A percentile compares a stretch with the other conserved stretches of the same genome.
Evolutionary conservation across 176 grass and related monocot genomes (phyloP).

Genomic region (Cymbopogon citratus): DNA sequence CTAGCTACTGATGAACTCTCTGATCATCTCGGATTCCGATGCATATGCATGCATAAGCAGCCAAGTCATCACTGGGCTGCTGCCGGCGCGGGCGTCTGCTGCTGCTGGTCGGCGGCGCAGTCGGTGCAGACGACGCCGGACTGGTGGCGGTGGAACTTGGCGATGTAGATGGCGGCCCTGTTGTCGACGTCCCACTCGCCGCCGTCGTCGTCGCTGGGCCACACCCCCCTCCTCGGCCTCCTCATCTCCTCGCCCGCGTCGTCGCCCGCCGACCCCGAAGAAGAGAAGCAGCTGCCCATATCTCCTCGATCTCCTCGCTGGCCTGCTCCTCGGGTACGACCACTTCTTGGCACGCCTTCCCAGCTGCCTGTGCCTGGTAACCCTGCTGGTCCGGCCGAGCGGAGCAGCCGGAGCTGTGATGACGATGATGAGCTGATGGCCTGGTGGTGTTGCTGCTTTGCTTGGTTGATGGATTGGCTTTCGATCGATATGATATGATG

Average conservation of each 20-base stretch:
- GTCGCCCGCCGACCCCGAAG: neutral
- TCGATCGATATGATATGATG: neutral
- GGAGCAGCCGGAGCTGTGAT: neutral
- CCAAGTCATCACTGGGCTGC: too few species aligned
- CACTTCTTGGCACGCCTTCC: too few species aligned
- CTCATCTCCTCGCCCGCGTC: neutral
- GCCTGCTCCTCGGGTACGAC: too few species aligned
- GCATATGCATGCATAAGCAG: too few species aligned
- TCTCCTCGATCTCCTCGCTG: neutral
- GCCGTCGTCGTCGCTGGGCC: slow-evolving; percentile 48
- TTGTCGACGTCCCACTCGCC: slow-evolving; percentile 26
- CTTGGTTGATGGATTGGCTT: neutral
- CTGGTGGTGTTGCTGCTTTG: neutral
- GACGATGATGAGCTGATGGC: neutral
- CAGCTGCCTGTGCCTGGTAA: too few species aligned
- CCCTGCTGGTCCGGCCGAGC: too few species aligned
- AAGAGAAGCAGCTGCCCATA: slow-evolving; percentile 53
- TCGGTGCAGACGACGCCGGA: slow-evolving; percentile 9
- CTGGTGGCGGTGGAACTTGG: slow-evolving; percentile 41
- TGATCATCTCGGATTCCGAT: neutral
- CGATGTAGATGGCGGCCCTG: slow-evolving; percentile 26
- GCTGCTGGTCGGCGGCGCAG: slow-evolving; percentile 9
- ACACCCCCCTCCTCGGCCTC: neutral
- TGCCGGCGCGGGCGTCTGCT: too few species aligned
- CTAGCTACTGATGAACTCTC: neutral